A percentile compares a stretch with the other conserved stretches of the same genome.
These are phyloP conservation scores for Penicillium crystallinum DNA, from an alignment of 495 filamentous ascomycete species.

Conservation along the genomic window DNA sequence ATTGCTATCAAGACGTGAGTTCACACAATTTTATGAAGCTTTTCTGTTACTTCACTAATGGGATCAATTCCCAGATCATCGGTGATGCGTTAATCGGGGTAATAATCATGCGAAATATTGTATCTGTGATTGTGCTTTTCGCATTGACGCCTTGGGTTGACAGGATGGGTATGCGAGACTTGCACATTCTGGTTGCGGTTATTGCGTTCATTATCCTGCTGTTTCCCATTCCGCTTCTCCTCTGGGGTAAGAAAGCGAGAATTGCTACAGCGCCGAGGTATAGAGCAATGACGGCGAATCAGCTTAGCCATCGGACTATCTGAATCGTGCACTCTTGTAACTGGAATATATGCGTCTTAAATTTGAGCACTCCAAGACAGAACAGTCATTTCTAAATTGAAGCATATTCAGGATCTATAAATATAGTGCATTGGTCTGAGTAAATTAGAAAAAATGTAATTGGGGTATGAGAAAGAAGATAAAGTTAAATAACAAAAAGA, in stretches of 20 bases:
- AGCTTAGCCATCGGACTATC: conserved; percentile 18
- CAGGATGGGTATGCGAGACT: conserved; percentile 30
- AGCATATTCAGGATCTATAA: background rate
- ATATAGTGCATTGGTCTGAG: too few species aligned
- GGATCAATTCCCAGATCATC: conserved; percentile 20
- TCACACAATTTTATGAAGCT: background rate
- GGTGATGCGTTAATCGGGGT: conserved; percentile 31
- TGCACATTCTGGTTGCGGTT: conserved; percentile 18
- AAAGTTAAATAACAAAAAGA: background rate
- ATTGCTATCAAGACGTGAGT: conserved; percentile 34
- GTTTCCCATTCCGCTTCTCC: conserved; percentile 17
- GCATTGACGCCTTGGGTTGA: conserved; percentile 34
- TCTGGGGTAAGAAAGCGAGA: conserved; percentile 25
- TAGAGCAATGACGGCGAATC: conserved; percentile 18
- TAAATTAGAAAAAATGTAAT: too few species aligned
- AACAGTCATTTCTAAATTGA: too few species aligned
- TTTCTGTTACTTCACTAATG: background rate
- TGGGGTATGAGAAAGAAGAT: background rate
- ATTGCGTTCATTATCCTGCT: conserved; percentile 16
- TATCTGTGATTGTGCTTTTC: conserved; percentile 29
- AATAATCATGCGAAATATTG: conserved; percentile 29
- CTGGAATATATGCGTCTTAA: background rate
- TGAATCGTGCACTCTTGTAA: background rate
- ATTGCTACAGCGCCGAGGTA: conserved; percentile 15
- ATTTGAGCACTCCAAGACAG: too few species aligned